Evolutionary conservation across 2,329 filamentous ascomycete species (phyloP), one percentile per base, ranked within the genome.

Genomic region (Sphaerulina vaccinii): DNA sequence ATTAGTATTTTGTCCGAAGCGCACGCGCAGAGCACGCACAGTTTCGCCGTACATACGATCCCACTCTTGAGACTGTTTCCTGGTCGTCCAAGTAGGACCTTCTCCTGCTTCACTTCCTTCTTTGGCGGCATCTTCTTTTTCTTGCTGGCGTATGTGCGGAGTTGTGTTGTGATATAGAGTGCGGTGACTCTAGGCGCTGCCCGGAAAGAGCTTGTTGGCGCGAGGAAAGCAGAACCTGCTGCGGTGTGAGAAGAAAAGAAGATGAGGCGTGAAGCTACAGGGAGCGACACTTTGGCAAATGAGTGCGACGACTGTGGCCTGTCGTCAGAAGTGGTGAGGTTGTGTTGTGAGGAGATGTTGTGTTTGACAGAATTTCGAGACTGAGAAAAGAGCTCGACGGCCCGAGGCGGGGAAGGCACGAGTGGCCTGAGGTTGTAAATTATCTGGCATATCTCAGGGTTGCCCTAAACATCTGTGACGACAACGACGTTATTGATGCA

Each of bases 11-110:
- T 64, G 61, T 62, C 63, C 54, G 50, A 29, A 60, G 61, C 54
- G 54, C 56, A 68, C 56, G 59, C 57, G 57, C 59, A 57, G 53
- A 58, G 59, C 64, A 63, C 61, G 65, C 62, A 67, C 66, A 63
- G 58, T 55, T 59, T 60, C 47, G 56, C 51, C 64, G 59, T 64
- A 95, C 93, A 84, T 82, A 85, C 82, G 77, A 99, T 99, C 79
- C 93, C 95, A 79, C 90, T 96, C 84, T 97, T 99, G 75, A 99
- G 75, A 78, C 84, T 97, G 83, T 99, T 99, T 70, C 93, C 93
- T 62, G 93, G 93, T 71, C 93, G 83, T 74, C 93, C 93, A 75
- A 99, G 82, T 65, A 93, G 85, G 74, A 97, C 82, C 85, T 97
- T 97, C 82, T 97, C 88, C 81, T 96, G 88, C 67, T 89, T 84